Evolutionary conservation across 2,329 filamentous ascomycete genomes (phyloP), one percentile per base, ranked within the genome.

Genomic region (Sarocladium kiliense): DNA sequence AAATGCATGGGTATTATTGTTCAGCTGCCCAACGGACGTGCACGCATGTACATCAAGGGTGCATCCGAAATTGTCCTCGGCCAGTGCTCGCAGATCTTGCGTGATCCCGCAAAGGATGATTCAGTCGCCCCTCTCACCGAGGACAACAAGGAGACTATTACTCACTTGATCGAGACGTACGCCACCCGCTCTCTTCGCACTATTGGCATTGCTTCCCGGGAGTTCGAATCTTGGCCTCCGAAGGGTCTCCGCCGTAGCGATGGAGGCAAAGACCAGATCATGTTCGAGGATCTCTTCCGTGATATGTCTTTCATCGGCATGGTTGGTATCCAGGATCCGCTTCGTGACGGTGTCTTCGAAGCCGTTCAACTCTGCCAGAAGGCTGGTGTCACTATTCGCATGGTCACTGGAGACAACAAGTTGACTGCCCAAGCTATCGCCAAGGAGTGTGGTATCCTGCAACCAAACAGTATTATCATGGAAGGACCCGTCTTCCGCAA

Each of bases 171-270:
- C 62, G 83, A 86, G 59, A 81, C 78, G 47, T 96, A 96, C 66
- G 91, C 91, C 10, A 84, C 81, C 25, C 81, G 87, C 18, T 95
- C 91, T 7, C 78, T 96, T 30, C 84, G 91, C 59, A 95, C 91
- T 1, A 95, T 96, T 62, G 89, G 86, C 42, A 80, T 96, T 59
- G 78, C 91, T 54, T 95, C 91, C 71, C 87, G 85, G 55, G 91
- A 96, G 63, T 96, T 94, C 61, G 82, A 89, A 23, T 80, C 82
- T 54, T 96, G 91, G 91, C 91, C 92, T 30, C 91, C 91, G 3
- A 80, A 76, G 58, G 78, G 80, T 49, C 81, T 79, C 16, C 81
- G 74, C 50, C 76, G 74, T 3, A 68, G 69, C n/a, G 79, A 80
- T 41, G 76, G 74, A 23, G 77, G 86, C 67, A 77, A 77, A 62